A percentile compares a stretch with the other conserved stretches of the same genome.
Evolutionary conservation across 768 basidiomycete genomes (phyloP).

Genomic region (Pleurotus tuoliensis): DNA sequence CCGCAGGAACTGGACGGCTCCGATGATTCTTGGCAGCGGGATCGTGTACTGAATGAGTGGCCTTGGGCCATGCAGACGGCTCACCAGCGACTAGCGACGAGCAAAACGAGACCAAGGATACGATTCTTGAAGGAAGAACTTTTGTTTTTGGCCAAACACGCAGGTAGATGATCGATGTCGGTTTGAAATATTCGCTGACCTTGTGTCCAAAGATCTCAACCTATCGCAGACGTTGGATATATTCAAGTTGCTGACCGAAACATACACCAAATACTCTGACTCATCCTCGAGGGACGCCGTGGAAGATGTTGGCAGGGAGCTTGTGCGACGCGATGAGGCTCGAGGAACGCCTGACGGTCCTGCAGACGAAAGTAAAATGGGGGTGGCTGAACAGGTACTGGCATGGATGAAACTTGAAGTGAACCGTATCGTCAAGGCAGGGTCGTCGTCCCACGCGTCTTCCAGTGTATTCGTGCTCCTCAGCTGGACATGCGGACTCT

Average conservation of each 20-base stretch:
- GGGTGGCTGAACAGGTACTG: constrained; percentile 66
- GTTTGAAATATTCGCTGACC: background rate
- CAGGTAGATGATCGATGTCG: constrained; percentile 37
- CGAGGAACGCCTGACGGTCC: constrained; percentile 36
- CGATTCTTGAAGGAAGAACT: constrained; percentile 65
- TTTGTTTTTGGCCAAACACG: constrained; percentile 49
- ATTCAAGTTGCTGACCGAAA: constrained; percentile 68
- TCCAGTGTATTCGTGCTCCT: constrained; percentile 66
- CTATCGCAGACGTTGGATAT: constrained; percentile 63
- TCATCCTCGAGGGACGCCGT: constrained; percentile 66
- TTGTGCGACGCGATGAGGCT: constrained; percentile 63
- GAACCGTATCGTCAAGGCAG: constrained; percentile 48
- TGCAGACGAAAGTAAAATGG: constrained; percentile 42
- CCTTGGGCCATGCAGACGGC: constrained; percentile 49
- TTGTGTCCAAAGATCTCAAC: constrained; percentile 43
- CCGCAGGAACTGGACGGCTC: constrained; percentile 25
- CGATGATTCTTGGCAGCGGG: constrained; percentile 48
- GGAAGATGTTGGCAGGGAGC: constrained; percentile 57
- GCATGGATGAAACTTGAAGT: constrained; percentile 76
- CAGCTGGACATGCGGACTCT: constrained; percentile 67
- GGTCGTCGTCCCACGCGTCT: constrained; percentile 50
- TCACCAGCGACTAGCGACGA: constrained; percentile 41
- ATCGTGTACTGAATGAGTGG: constrained; percentile 55
- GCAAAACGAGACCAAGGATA: constrained; percentile 50
- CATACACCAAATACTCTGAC: constrained; percentile 79